Evolutionary conservation across 2,329 filamentous ascomycete genomes (phyloP).

Genomic region (Hymenoscyphus infarciens): DNA sequence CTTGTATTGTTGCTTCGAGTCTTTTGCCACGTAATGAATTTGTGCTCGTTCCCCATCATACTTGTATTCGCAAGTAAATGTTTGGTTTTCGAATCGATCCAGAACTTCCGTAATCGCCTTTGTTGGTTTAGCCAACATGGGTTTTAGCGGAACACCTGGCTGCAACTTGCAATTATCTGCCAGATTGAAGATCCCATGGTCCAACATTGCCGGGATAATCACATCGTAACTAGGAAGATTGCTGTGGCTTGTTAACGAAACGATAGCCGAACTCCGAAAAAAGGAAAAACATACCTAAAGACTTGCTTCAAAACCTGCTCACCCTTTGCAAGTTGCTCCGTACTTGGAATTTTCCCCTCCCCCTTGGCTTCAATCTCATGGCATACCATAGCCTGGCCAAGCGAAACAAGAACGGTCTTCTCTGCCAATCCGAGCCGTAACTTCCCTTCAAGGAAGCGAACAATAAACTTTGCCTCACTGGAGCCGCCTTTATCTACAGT

Average conservation of each 20-base stretch:
- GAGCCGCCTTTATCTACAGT: conserved; percentile 87
- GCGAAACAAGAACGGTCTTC: conserved; percentile 82
- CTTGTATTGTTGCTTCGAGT: conserved; percentile 66
- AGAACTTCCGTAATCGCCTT: conserved; percentile 98
- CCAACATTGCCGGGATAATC: conserved; percentile 84
- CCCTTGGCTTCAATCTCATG: conserved; percentile 74
- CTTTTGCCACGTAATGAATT: conserved; percentile 91
- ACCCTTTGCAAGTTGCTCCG: conserved; percentile 75
- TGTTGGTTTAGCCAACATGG: conserved; percentile 97
- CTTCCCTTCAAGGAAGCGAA: conserved; percentile 93
- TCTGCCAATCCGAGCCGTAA: conserved; percentile 88
- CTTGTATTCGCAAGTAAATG: conserved; percentile 98
- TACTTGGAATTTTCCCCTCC: conserved; percentile 60
- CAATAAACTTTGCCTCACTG: conserved; percentile 91
- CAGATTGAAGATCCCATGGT: conserved; percentile 80
- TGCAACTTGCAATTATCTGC: conserved; percentile 84
- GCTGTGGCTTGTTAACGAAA: conserved; percentile 48
- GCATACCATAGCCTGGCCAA: conserved; percentile 82
- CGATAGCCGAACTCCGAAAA: background rate
- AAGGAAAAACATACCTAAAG: conserved; percentile 59
- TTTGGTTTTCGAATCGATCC: conserved; percentile 91
- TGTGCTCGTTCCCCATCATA: conserved; percentile 98
- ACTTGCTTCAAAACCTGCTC: conserved; percentile 86
- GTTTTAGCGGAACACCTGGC: conserved; percentile 91
- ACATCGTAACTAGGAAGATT: conserved; percentile 94